Evolutionary conservation across 1,139 yeast species (phyloP), one percentile per base, ranked within the genome.

Genomic region (Suhomyces ambrosiae): DNA sequence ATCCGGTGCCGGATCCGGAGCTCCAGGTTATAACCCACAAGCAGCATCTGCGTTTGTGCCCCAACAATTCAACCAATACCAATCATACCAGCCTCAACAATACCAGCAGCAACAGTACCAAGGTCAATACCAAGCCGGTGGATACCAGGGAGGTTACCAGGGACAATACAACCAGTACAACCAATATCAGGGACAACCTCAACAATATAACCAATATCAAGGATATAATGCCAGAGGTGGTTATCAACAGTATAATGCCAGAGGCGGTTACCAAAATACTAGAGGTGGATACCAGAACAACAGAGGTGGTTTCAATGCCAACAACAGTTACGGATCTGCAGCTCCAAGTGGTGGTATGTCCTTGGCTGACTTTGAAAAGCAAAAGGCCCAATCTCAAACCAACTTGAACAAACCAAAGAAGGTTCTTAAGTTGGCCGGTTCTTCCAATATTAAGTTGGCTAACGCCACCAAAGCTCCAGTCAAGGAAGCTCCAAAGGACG

Each of bases 301-400:
- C 48, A 52, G 57, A 46, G 58, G 58, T 18, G 61, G 61, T 14
- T 55, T 55, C 48, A 57, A 60, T 28, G 57, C 64, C 46, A 53
- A 58, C 52, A 53, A 53, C 35, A 30, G 38, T 19, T 35, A 43
- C 23, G 60, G 59, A 10, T 56, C 61, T 29, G 44, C 48, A 2
- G 23, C 54, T 36, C 47, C 48, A 48, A 50, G 68, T n/a, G 70
- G 68, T 42, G 94, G 92, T 36, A 82, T 87, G 89, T 80, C 95
- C 26, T 74, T 89, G 53, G 95, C 89, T 41, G 96, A 89, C 56
- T 88, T 82, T 67, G 86, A 87, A 63, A 84, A 83, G 59, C 83
- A 82, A 61, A 79, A 82, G 57, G 66, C 71, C 44, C 69, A 65
- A 30, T 50, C 65, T 41, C 66, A 52, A 51, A 53, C 63, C 44